Percentiles rank a stretch among this genome's conserved stretches.
Evolutionary conservation across 805 yeast genomes (phyloP).

Genomic region (Zygoascus bituminiphila): DNA sequence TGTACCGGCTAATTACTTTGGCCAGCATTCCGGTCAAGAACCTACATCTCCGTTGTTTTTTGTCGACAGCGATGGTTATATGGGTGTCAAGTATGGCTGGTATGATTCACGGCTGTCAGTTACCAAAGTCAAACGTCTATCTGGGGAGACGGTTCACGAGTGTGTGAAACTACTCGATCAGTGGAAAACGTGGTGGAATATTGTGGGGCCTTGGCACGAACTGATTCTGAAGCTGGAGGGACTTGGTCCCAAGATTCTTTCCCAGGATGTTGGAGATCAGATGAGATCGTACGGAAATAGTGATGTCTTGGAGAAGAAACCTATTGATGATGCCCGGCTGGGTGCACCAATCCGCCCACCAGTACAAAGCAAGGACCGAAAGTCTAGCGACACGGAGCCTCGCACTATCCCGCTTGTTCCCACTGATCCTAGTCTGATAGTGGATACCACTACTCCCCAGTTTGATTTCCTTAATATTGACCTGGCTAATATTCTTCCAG

Average conservation of each 20-base stretch:
- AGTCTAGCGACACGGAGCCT: background rate
- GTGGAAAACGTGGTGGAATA: slow-evolving; percentile 4
- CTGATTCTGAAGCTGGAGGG: background rate
- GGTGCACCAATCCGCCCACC: background rate
- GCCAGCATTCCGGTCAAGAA: background rate
- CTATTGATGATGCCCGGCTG: background rate
- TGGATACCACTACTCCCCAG: background rate
- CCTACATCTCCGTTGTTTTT: background rate
- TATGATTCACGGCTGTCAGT: background rate
- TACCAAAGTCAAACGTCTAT: background rate
- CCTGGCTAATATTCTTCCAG: slow-evolving; percentile 4
- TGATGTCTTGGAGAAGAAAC: slow-evolving; percentile 4
- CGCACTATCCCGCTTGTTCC: background rate
- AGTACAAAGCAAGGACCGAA: background rate
- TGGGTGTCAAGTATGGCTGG: background rate
- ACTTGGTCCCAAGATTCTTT: background rate
- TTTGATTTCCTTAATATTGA: slow-evolving; percentile 3
- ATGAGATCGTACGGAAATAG: background rate
- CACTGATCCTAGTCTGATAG: background rate
- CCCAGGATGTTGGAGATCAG: background rate
- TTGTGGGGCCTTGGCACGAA: slow-evolving; percentile 2
- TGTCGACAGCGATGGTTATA: background rate
- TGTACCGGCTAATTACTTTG: slow-evolving; percentile 4
- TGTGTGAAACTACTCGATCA: slow-evolving; percentile 1
- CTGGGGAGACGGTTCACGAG: background rate